A percentile compares a stretch with the other conserved stretches of the same genome.
Conservation (phyloP, 805 yeast genomes). For the Yarrowia keelungensis region DNA sequence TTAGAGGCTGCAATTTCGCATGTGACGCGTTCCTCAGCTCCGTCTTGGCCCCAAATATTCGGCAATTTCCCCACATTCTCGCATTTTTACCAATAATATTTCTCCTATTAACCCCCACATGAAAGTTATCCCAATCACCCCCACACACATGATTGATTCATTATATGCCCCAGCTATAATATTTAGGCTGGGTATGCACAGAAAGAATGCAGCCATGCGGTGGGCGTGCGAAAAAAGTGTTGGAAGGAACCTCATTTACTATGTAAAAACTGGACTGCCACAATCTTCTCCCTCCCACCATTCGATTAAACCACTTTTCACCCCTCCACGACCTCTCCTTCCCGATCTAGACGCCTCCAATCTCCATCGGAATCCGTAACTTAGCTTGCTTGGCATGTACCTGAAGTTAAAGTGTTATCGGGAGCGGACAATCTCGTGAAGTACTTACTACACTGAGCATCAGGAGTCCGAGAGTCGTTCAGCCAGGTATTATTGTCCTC, state of each 20-base stretch:
- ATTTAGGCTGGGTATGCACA: neutral
- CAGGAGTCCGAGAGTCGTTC: too few relatives aligned
- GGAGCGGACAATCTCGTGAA: neutral
- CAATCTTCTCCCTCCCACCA: too few relatives aligned
- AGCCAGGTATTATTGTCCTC: too few relatives aligned
- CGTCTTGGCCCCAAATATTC: too few relatives aligned
- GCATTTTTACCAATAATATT: too few relatives aligned
- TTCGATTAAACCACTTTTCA: neutral
- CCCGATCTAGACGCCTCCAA: too few relatives aligned
- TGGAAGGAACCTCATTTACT: too few relatives aligned
- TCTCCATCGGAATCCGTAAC: neutral
- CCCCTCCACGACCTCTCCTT: neutral
- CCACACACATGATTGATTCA: neutral
- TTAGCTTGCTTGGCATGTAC: constrained; percentile 23
- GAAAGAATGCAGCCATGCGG: constrained; percentile 1
- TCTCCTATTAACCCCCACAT: neutral
- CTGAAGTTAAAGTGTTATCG: constrained; percentile 21
- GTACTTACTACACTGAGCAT: neutral
- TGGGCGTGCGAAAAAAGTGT: neutral
- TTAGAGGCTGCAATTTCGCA: too few relatives aligned
- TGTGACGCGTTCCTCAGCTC: too few relatives aligned
- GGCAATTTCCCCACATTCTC: too few relatives aligned
- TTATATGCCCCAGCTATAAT: too few relatives aligned
- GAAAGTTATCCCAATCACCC: neutral
- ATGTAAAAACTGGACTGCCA: too few relatives aligned